A percentile compares a stretch with the other conserved stretches of the same genome.
These are phyloP conservation scores for Penicillium polonicum DNA, from an alignment of 2,329 filamentous ascomycete species.

Conservation along the genomic window DNA sequence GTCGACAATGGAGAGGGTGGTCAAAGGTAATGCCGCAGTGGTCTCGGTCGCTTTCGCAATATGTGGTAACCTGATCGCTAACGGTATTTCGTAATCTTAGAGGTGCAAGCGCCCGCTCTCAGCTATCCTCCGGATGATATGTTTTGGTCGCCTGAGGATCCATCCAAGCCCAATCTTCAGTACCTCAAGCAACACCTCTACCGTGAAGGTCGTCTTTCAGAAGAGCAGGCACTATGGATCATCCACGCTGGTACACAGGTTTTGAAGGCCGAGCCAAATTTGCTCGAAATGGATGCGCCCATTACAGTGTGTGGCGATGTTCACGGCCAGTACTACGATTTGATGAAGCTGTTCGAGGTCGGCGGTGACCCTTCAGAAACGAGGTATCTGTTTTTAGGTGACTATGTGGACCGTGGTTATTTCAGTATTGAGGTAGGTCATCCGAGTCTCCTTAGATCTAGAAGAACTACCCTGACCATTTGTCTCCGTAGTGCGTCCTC, in stretches of 20 bases:
- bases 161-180: slow-evolving; percentile 82
- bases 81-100: slow-evolving; percentile 49
- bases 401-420: slow-evolving; percentile 97
- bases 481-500: slow-evolving; percentile 69
- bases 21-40: slow-evolving; percentile 73
- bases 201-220: slow-evolving; percentile 90
- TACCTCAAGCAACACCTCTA: slow-evolving; percentile 99
- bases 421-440: slow-evolving; percentile 83
- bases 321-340: slow-evolving; percentile 97
- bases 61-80: slow-evolving; percentile 12
- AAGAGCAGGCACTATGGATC: slow-evolving; percentile 97
- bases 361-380: slow-evolving; percentile 96
- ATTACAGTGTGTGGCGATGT: slow-evolving; percentile 99
- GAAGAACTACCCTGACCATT: slow-evolving; percentile 3
- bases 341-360: slow-evolving; percentile 99
- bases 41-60: slow-evolving; percentile 8
- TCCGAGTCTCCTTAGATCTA: background rate
- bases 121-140: slow-evolving; percentile 88
- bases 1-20: slow-evolving; percentile 91
- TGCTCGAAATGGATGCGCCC: slow-evolving; percentile 98
- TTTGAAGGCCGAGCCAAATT: slow-evolving; percentile 84
- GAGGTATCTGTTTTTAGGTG: slow-evolving; percentile 91
- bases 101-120: slow-evolving; percentile 96
- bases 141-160: slow-evolving; percentile 85
- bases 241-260: slow-evolving; percentile 84